These are phyloP conservation scores for Pichia sporocuriosa DNA, from an alignment of 805 yeast species.

Conservation along the genomic window DNA sequence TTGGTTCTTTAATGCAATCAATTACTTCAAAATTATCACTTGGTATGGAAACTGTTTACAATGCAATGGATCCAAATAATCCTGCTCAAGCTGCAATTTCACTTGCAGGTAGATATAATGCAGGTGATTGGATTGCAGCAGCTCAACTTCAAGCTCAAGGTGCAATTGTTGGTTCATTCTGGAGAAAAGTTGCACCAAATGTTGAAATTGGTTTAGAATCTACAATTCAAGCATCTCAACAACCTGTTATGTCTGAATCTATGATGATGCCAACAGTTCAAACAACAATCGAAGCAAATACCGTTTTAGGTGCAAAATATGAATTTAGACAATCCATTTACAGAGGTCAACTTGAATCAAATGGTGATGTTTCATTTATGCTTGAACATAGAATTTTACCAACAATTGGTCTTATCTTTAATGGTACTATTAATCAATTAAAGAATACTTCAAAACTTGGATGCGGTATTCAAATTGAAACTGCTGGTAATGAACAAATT, in stretches of 20 bases:
- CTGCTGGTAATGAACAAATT: conserved; percentile 89
- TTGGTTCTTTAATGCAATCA: conserved; percentile 85
- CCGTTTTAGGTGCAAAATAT: conserved; percentile 94
- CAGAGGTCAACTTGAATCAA: conserved; percentile 89
- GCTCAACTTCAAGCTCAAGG: conserved; percentile 95
- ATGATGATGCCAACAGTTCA: conserved; percentile 74
- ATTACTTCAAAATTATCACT: conserved; percentile 75
- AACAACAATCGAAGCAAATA: conserved; percentile 82
- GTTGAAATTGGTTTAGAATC: conserved; percentile 95
- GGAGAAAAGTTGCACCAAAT: conserved; percentile 87
- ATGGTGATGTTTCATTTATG: conserved; percentile 85
- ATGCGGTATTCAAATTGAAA: conserved; percentile 91
- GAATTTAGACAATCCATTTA: conserved; percentile 94
- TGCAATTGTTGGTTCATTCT: conserved; percentile 79
- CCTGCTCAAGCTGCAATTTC: conserved; percentile 91
- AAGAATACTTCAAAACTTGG: conserved; percentile 78
- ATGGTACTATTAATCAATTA: conserved; percentile 86
- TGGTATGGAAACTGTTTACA: conserved; percentile 90
- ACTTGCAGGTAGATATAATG: conserved; percentile 83
- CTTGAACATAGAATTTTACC: conserved; percentile 92
- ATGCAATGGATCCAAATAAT: conserved; percentile 55
- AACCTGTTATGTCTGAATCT: conserved; percentile 59
- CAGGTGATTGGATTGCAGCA: conserved; percentile 86
- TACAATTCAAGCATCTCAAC: conserved; percentile 70
- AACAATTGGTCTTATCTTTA: conserved; percentile 77